Evolutionary conservation across 1,139 yeast species (phyloP), one percentile per base, ranked within the genome.

Genomic region (Candida sanyaensis): DNA sequence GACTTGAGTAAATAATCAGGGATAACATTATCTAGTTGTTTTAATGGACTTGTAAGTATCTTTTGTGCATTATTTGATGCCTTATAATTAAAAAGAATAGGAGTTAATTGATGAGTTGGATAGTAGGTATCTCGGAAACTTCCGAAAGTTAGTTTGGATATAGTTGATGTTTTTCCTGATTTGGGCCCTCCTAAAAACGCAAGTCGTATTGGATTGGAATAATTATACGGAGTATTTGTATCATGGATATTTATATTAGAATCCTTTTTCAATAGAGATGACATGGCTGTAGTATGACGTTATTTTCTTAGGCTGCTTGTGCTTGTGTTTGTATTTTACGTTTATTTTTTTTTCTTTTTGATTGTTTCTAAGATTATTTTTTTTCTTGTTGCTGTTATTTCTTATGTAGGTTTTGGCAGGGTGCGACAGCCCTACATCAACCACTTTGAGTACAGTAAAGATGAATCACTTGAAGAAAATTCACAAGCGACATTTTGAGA

Each of bases 111-210:
- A 28, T 68, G 71, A 1, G 92, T 86, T 2, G 93, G 93, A 55
- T 87, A 86, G 61, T 87, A 83, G 5, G 83, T 80, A 41, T 78
- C 84, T 30, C 74, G 68, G 36, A 78, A 75, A 42, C 74, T 70
- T 12, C 80, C 77, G 42, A 78, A 72, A 24, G 71, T 61, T 21
- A 83, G 57, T 47, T 81, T 73, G 27, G 85, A 78, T n/a, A 78
- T 72, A 23, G 75, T 64, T 1, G 81, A 69, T 1, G 83, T 74
- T 56, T 80, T 80, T 8, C 84, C 84, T 1, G 76, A 71, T 48
- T 68, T 70, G 10, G 78, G 70, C 0, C 80, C 85, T 0, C 89
- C 89, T 5, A 83, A 58, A 9, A 83, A 64, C 0, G 86, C 88
- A 31, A 83, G 62, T 47, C 87, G 62, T 12, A 83, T 53, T 0